Percentiles rank a stretch among this genome's conserved stretches.
phyloP scores from a whole-genome alignment of 2,329 filamentous ascomycete genomes.

The Drechslera avenae region DNA sequence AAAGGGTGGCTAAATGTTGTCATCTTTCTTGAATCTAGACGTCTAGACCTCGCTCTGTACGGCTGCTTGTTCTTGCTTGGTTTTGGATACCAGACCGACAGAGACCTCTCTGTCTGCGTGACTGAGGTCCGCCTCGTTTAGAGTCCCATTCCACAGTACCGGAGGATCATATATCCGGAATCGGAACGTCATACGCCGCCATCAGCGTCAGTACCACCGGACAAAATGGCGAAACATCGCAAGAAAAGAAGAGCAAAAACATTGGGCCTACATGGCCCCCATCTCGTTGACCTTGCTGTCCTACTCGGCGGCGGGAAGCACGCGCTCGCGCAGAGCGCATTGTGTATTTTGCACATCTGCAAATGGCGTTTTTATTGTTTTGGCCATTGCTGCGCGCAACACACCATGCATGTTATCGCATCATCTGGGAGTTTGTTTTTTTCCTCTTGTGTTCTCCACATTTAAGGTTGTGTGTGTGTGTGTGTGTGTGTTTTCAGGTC shows the following conservation, averaged over 20 bases:
- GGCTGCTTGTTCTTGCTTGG: neutral
- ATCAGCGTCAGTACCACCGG: neutral
- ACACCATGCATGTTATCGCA: constrained; percentile 20
- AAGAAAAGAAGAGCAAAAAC: neutral
- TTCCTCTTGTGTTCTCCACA: constrained; percentile 3
- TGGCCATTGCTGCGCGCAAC: constrained; percentile 3
- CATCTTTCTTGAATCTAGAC: neutral
- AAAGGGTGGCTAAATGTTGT: constrained; percentile 50
- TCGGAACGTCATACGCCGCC: neutral
- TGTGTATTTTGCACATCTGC: constrained; percentile 3
- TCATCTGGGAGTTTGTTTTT: constrained; percentile 24
- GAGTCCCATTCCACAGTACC: neutral
- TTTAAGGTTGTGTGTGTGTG: neutral
- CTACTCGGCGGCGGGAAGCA: constrained; percentile 9
- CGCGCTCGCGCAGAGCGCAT: constrained; percentile 11
- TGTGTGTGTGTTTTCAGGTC: constrained; percentile 2
- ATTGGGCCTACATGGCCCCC: neutral
- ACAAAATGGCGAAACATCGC: neutral
- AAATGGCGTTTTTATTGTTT: constrained; percentile 10
- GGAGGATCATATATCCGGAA: neutral
- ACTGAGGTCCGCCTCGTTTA: neutral
- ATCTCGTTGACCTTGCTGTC: constrained; percentile 9
- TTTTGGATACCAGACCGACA: constrained; percentile 6
- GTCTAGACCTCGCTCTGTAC: neutral
- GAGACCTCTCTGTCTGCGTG: neutral